These are phyloP conservation scores for Talaromyces sp. DNA, from an alignment of 2,329 filamentous ascomycete species.

Conservation along the genomic window DNA sequence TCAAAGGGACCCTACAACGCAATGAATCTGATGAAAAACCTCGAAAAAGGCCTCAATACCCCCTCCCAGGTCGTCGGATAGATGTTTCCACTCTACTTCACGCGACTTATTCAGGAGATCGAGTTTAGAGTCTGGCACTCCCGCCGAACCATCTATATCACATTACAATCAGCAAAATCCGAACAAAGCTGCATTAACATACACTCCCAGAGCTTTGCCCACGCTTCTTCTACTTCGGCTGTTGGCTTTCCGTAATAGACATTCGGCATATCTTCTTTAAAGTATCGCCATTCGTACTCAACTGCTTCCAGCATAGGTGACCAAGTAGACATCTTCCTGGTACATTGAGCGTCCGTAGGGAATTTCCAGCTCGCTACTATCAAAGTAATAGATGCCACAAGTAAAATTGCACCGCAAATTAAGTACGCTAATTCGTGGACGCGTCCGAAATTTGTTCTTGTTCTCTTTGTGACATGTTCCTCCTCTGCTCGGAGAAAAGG, in stretches of 20 bases:
- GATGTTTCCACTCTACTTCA: background rate
- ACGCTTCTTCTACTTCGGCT: background rate
- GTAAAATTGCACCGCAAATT: background rate
- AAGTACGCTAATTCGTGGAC: background rate
- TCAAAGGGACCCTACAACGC: background rate
- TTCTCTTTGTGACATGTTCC: background rate
- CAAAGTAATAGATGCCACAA: background rate
- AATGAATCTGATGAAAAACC: conserved; percentile 9
- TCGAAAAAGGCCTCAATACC: conserved; percentile 5
- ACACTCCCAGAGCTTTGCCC: conserved; percentile 6
- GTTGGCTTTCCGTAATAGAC: conserved; percentile 4
- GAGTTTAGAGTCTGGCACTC: conserved; percentile 7
- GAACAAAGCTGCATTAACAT: background rate
- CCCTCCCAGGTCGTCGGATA: conserved; percentile 3
- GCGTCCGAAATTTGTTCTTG: background rate
- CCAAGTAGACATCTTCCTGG: conserved; percentile 1
- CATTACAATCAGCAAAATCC: background rate
- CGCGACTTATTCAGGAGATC: conserved; percentile 1
- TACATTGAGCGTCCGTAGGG: conserved; percentile 3
- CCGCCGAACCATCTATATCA: conserved; percentile 1
- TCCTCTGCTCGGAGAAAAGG: background rate
- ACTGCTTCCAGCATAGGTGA: conserved; percentile 8
- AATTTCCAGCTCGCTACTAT: background rate
- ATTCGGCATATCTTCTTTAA: background rate
- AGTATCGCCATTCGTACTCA: conserved; percentile 1